phyloP scores from a whole-genome alignment of 257 asterid species.

The Solanum clarkiae region DNA sequence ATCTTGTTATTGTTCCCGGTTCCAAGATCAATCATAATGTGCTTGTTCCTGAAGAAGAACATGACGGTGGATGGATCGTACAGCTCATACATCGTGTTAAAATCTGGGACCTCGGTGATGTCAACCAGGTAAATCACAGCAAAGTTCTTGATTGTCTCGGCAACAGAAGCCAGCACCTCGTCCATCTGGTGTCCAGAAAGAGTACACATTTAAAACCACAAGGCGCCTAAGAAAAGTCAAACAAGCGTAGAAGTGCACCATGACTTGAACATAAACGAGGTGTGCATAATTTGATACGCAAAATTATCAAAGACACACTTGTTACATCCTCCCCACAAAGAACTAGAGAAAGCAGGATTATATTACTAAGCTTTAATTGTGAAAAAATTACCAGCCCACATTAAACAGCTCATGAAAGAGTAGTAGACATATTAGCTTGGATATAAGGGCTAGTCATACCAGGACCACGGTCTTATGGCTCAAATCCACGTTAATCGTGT shows the following conservation, averaged over 20 bases:
- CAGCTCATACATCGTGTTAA: slow-evolving; percentile 92
- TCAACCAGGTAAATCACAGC: slow-evolving; percentile 82
- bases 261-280: accelerated
- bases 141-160: slow-evolving; percentile 79
- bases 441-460: background rate
- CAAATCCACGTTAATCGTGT: background rate
- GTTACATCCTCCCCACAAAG: background rate
- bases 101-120: slow-evolving; percentile 84
- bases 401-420: background rate
- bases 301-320: background rate
- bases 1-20: slow-evolving; percentile 96
- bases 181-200: slow-evolving; percentile 49
- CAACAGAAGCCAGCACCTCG: slow-evolving; percentile 75
- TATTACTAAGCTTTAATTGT: background rate
- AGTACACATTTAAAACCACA: background rate
- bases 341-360: background rate
- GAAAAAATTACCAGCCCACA: background rate
- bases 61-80: slow-evolving; percentile 86
- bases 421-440: background rate
- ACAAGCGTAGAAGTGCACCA: background rate
- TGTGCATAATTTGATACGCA: background rate
- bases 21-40: slow-evolving; percentile 93
- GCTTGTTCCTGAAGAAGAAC: slow-evolving; percentile 98
- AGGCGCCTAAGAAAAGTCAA: background rate
- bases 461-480: background rate